Evolutionary conservation across 371 early-diverging fungal species (phyloP).

Genomic region (Rhizomucor miehei): DNA sequence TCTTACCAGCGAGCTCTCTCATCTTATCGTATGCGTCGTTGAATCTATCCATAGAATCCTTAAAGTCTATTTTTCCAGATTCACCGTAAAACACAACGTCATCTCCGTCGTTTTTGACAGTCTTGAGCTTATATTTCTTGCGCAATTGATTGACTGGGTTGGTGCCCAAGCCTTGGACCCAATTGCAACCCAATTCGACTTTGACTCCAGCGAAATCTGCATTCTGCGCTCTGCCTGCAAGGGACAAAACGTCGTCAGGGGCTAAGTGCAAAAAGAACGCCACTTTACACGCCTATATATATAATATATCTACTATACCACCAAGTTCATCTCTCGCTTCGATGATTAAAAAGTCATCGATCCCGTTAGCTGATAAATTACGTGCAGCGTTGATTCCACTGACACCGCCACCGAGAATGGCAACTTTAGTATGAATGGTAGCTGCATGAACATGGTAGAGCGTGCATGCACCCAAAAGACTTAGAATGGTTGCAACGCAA

Average conservation of each 20-base stretch:
- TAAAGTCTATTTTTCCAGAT: slow-evolving; percentile 25
- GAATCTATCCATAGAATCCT: slow-evolving; percentile 17
- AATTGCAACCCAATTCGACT: slow-evolving; percentile 47
- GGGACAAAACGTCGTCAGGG: background rate
- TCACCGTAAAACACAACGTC: slow-evolving; percentile 33
- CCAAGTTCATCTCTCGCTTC: slow-evolving; percentile 42
- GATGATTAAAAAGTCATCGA: slow-evolving; percentile 43
- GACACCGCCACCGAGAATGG: slow-evolving; percentile 49
- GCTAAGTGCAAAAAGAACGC: background rate
- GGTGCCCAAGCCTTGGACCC: slow-evolving; percentile 50
- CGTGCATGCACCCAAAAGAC: background rate
- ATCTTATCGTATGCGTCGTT: slow-evolving; percentile 23
- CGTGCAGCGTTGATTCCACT: slow-evolving; percentile 46
- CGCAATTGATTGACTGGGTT: slow-evolving; percentile 42
- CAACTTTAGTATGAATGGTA: slow-evolving; percentile 33
- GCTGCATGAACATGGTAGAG: background rate
- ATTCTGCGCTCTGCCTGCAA: slow-evolving; percentile 40
- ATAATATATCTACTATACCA: slow-evolving; percentile 15
- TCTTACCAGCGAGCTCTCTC: slow-evolving; percentile 27
- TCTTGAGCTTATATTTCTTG: slow-evolving; percentile 29
- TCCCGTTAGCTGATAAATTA: slow-evolving; percentile 31
- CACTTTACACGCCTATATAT: background rate
- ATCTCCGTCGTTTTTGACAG: slow-evolving; percentile 24
- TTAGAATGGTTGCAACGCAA: background rate
- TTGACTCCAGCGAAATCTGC: slow-evolving; percentile 28